These are phyloP conservation scores for Fusarium lateritium DNA, from an alignment of 2,329 filamentous ascomycete genomes.

Conservation along the genomic window DNA sequence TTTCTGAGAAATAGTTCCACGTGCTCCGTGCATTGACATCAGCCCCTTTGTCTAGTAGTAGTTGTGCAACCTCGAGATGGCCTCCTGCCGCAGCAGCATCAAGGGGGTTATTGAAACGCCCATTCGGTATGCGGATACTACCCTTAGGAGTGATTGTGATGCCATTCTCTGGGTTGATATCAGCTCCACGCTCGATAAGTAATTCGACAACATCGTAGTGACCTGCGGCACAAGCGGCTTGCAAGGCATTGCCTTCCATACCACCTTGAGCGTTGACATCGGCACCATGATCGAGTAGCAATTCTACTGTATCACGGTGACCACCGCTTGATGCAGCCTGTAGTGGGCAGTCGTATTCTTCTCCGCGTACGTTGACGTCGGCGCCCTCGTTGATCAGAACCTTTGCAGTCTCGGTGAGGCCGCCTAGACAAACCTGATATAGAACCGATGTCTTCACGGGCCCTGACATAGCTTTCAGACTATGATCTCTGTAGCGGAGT, in stretches of 20 bases:
- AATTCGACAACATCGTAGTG: no score
- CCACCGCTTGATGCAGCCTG: no score
- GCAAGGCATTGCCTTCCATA: neutral
- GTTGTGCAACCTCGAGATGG: neutral
- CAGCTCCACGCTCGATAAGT: no score
- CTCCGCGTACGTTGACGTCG: neutral
- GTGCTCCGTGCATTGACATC: neutral
- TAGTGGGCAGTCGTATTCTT: no score
- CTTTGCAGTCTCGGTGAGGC: neutral
- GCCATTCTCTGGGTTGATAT: no score
- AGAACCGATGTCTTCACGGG: neutral
- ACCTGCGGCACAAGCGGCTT: neutral
- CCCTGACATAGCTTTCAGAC: neutral
- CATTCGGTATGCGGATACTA: no score
- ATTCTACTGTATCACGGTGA: no score
- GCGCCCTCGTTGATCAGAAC: neutral
- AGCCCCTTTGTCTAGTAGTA: neutral
- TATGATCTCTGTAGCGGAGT: no score
- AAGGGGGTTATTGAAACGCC: no score
- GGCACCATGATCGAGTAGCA: no score
- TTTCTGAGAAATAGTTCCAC: no score
- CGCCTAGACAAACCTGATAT: neutral
- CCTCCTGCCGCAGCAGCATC: neutral
- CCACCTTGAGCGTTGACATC: neutral
- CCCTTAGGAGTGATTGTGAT: no score